A percentile compares a stretch with the other conserved stretches of the same genome.
Evolutionary conservation across 2,329 filamentous ascomycete species (phyloP).

Genomic region (Albifimbria verrucaria): DNA sequence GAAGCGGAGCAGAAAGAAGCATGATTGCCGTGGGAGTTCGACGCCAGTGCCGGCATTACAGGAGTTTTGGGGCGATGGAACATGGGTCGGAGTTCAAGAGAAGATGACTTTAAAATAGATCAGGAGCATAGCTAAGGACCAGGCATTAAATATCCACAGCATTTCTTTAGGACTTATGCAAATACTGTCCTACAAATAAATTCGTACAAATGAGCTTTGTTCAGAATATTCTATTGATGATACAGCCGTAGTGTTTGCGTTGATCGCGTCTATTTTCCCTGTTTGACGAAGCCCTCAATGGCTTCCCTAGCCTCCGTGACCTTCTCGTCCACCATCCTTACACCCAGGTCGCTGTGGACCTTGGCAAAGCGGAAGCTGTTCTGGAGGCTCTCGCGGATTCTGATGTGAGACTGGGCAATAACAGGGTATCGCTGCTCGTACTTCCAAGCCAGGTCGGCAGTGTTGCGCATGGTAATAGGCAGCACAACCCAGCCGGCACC

Average conservation of each 20-base stretch:
- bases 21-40: too few relatives aligned
- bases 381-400: conserved; percentile 64
- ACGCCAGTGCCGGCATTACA: too few relatives aligned
- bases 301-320: conserved; percentile 71
- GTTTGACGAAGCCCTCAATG: conserved; percentile 86
- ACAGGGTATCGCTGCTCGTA: conserved; percentile 89
- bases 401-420: conserved; percentile 76
- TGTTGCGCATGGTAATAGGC: conserved; percentile 86
- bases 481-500: conserved; percentile 81
- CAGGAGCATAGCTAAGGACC: too few relatives aligned
- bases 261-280: conserved; percentile 63
- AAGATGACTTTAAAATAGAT: not conserved
- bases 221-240: conserved; percentile 31
- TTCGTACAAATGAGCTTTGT: conserved; percentile 28
- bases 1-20: too few relatives aligned
- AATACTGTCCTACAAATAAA: not conserved
- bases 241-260: conserved; percentile 28
- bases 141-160: too few relatives aligned
- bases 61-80: not conserved
- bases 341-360: conserved; percentile 68
- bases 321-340: conserved; percentile 75
- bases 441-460: conserved; percentile 80
- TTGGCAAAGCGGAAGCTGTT: conserved; percentile 70
- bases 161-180: not conserved
- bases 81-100: not conserved